phyloP scores from a whole-genome alignment of 805 yeast species.

The Monosporozyma aerobia region DNA sequence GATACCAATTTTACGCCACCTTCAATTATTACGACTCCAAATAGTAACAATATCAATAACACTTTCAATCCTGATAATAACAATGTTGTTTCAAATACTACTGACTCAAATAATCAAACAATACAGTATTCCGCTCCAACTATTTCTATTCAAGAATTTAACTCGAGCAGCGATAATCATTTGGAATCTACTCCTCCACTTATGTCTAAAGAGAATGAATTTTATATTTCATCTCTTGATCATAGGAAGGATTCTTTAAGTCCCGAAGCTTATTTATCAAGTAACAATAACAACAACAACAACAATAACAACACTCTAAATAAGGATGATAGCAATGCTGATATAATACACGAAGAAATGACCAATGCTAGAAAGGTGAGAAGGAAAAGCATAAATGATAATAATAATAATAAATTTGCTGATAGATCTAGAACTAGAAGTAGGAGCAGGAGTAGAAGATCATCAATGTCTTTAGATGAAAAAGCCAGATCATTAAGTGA shows the following conservation, averaged over 20 bases:
- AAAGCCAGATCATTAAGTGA: constrained; percentile 26
- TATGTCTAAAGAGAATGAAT: background rate
- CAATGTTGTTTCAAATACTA: background rate
- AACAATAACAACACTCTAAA: constrained; percentile 1
- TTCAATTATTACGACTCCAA: background rate
- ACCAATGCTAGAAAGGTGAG: constrained; percentile 23
- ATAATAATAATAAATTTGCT: constrained; percentile 6
- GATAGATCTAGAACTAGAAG: constrained; percentile 7
- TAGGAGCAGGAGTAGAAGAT: constrained; percentile 7
- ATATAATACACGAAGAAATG: constrained; percentile 17
- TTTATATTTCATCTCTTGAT: background rate
- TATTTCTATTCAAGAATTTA: constrained; percentile 21
- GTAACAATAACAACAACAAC: background rate
- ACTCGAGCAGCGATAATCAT: constrained; percentile 6
- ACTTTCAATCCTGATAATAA: background rate
- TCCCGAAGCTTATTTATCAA: background rate
- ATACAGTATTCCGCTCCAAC: constrained; percentile 11
- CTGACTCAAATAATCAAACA: background rate
- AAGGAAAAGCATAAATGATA: constrained; percentile 10
- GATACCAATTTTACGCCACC: background rate
- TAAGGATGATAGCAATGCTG: constrained; percentile 7
- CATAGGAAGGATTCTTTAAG: background rate
- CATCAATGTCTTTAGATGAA: constrained; percentile 15
- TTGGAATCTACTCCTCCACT: background rate
- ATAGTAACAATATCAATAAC: background rate